Base-by-base conservation (phyloP, 768 basidiomycete species). In the Termitomyces sp. region DNA sequence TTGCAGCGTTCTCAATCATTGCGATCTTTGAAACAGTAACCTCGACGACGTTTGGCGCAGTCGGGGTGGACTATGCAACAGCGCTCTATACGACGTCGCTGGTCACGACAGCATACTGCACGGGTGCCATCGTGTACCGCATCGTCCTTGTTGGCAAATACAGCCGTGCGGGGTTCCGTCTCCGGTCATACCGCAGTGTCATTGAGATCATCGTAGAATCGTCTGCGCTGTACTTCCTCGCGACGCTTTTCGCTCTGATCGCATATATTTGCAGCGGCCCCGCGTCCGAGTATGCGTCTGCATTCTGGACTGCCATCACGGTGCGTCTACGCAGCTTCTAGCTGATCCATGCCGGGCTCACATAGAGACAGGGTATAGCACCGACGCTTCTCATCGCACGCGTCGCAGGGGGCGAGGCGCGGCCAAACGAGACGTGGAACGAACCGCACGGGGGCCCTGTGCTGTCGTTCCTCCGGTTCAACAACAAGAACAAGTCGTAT, bases 121-220 rank as follows among this genome's bases (percentile, higher is more conserved):
- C 62, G 1, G 56, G n/a, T 6, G 58, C 53, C 3, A 63, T 63
- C 18, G 32, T 63, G 14, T 63, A 57, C 40, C 60, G 59, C 32
- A 44, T 63, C 24, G 30, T 61, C 5, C 48, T 49, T 8, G 53
- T 61, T 20, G 52, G 55, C 30, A 46, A 22, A 14, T 24, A 57
- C 14, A 54, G 57, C 18, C 20, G 42, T 8, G 44, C 24, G 2
- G 35, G 54, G 3, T 43, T 49, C 40, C 47, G 57, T 10, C 60
- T 63, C 18, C 50, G 55, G 8, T 61, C 62, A 3, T 63, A 63
- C 24, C 62, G 57, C n/a, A 57, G 57, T 20, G 58, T 61, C n/a
- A 42, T 63, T 12, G 62, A 63, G 46, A 61, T 63, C 24, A 51
- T 63, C 18, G 55, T 63, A 5, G 62, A 63, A 43, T 63, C 62